Conservation (phyloP, 805 yeast genomes). For the Kodamaea laetipori region DNA sequence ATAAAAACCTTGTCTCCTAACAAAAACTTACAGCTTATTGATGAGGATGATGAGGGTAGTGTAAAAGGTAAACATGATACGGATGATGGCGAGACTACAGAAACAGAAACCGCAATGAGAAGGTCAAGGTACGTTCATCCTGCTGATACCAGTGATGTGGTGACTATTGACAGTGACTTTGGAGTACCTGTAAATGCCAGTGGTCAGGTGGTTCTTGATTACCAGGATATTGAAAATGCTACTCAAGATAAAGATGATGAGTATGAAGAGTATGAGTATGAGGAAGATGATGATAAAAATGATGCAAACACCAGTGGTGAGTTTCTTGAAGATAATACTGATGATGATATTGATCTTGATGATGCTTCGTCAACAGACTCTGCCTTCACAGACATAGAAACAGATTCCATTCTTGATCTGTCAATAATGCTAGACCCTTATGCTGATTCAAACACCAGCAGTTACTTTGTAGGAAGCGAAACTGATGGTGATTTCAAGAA, state of each 20-base stretch:
- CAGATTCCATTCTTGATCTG: constrained; percentile 36
- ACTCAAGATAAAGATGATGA: constrained; percentile 11
- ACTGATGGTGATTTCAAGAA: constrained; percentile 17
- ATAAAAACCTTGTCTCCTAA: constrained; percentile 14
- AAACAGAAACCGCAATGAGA: constrained; percentile 14
- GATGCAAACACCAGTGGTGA: constrained; percentile 28
- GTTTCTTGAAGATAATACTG: constrained; percentile 28
- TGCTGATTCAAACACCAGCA: constrained; percentile 11
- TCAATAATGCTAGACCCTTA: constrained; percentile 28
- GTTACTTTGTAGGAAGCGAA: constrained; percentile 4
- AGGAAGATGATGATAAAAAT: constrained; percentile 20
- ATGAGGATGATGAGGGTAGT: constrained; percentile 21
- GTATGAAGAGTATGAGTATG: constrained; percentile 17
- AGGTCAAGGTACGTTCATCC: constrained; percentile 6
- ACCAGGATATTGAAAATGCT: constrained; percentile 11
- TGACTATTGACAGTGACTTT: constrained; percentile 34
- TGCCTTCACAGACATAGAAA: constrained; percentile 47
- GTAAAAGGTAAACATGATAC: constrained; percentile 21
- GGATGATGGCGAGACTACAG: constrained; percentile 11
- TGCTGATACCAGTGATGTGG: constrained; percentile 21
- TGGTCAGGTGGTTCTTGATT: constrained; percentile 23
- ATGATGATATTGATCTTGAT: constrained; percentile 25
- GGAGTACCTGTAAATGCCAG: constrained; percentile 29
- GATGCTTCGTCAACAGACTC: constrained; percentile 39
- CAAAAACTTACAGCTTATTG: constrained; percentile 7